Percentiles rank a stretch among this genome's conserved stretches.
phyloP scores from a whole-genome alignment of 164 flowering plant genomes.

The Piper longum region DNA sequence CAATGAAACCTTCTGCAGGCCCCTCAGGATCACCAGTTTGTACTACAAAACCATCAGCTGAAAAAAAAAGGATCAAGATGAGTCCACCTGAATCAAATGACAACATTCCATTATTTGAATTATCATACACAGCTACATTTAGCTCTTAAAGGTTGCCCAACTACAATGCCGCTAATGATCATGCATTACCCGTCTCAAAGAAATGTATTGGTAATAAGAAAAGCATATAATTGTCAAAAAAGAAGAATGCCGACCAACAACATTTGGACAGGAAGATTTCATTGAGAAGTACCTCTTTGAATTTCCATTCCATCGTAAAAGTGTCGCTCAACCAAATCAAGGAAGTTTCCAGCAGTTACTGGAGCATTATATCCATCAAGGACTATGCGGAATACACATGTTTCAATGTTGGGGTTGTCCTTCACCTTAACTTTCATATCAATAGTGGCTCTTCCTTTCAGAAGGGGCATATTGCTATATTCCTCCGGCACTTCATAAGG shows the following conservation, averaged over 20 bases:
- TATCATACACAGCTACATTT: not conserved
- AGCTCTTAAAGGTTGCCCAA: too few species aligned
- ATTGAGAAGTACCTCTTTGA: slow-evolving; percentile 54
- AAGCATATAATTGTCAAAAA: too few species aligned
- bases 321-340: slow-evolving; percentile 89
- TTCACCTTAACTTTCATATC: slow-evolving; percentile 96
- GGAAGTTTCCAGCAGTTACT: slow-evolving; percentile 89
- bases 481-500: slow-evolving; percentile 97
- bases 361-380: slow-evolving; percentile 98
- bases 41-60: slow-evolving; percentile 99
- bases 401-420: slow-evolving; percentile 83
- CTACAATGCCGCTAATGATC: too few species aligned
- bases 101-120: too few species aligned
- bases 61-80: slow-evolving; percentile 10
- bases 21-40: slow-evolving; percentile 99
- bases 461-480: slow-evolving; percentile 67
- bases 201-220: too few species aligned
- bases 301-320: slow-evolving; percentile 99
- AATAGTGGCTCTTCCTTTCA: slow-evolving; percentile 93
- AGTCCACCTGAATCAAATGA: not conserved
- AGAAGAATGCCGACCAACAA: too few species aligned
- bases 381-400: slow-evolving; percentile 73
- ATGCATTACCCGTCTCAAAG: too few species aligned
- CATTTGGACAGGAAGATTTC: not conserved
- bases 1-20: slow-evolving; percentile 94